Base-by-base conservation (phyloP, 2,329 filamentous ascomycete genomes). In the Ceratocystis variospora region DNA sequence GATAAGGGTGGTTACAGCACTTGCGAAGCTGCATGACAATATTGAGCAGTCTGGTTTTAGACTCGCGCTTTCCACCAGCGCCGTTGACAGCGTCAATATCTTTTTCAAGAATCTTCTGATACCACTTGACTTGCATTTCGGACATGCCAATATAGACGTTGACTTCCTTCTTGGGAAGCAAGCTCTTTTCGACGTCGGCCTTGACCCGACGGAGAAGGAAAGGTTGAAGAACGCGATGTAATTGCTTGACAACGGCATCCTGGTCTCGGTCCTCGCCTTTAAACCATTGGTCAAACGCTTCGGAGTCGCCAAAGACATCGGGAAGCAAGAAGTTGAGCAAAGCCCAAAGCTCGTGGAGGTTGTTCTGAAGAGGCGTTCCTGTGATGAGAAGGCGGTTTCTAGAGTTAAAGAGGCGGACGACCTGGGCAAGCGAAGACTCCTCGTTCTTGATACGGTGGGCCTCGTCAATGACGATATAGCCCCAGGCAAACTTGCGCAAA, bases 21-120 rank as follows among this genome's bases (percentile, higher is more conserved):
- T 99, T 99, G 72, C 94, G 88, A 70, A 99, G 83, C 76, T 99
- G 94, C 94, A 99, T 99, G 71, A 99, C 94, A 73, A 99, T 99
- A 77, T 99, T 99, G 70, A 99, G 81, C 25, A 99, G 83, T 70
- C 94, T 86, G 0, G 94, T 99, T 79, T 99, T 99, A 41, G 93
- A 97, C 77, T 99, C 94, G 68, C 92, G 88, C 78, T 96, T 99
- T 63, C 94, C 94, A 69, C 88, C 90, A 37, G 93, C 94, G 68
- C 94, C 94, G 71, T 99, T 99, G 72, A 99, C 93, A 15, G 94
- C 94, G 75, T 99, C 94, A 69, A 99, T 99, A 73, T 99, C 94
- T 77, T 97, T 99, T 73, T 99, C 94, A 2, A 99, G 80, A 71
- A 99, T 99, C 79, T 96, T 97, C 76, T 96, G 89, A 74, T 99